phyloP scores from a whole-genome alignment of 2,329 filamentous ascomycete species.

The Ophiostoma pallidulum region DNA sequence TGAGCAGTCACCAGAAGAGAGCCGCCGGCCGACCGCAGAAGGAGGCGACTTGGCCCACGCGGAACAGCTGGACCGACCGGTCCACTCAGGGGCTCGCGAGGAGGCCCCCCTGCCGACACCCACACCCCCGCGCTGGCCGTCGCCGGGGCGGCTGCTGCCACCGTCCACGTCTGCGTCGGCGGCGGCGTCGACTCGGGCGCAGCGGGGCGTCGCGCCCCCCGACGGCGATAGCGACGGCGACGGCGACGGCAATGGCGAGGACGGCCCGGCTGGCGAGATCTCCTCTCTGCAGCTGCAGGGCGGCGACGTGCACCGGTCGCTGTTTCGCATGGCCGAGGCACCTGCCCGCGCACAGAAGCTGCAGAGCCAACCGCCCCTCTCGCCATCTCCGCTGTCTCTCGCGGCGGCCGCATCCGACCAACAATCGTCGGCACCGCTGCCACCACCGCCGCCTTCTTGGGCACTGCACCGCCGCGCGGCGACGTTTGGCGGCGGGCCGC shows the following conservation, averaged over 20 bases:
- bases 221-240: slow-evolving; percentile 15
- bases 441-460: not conserved
- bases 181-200: not conserved
- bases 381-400: slow-evolving; percentile 5
- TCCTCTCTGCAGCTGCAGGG: slow-evolving; percentile 59
- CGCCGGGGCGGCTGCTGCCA: too few species aligned
- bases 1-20: slow-evolving; percentile 5
- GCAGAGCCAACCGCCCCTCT: not conserved
- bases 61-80: too few species aligned
- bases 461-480: slow-evolving; percentile 40
- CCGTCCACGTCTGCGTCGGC: not conserved
- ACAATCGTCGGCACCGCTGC: not conserved
- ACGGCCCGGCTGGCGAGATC: not conserved
- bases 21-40: not conserved
- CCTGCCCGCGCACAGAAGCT: slow-evolving; percentile 36
- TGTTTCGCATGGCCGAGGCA: slow-evolving; percentile 60
- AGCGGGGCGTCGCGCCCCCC: not conserved
- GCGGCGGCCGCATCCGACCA: not conserved
- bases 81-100: too few species aligned
- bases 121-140: too few species aligned
- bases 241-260: slow-evolving; percentile 13
- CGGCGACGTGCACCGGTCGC: slow-evolving; percentile 68
- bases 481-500: slow-evolving; percentile 64
- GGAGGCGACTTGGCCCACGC: not conserved
- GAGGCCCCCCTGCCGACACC: too few species aligned